Evolutionary conservation across 2,329 filamentous ascomycete genomes (phyloP).

Genomic region (Venturiaceae sp.): DNA sequence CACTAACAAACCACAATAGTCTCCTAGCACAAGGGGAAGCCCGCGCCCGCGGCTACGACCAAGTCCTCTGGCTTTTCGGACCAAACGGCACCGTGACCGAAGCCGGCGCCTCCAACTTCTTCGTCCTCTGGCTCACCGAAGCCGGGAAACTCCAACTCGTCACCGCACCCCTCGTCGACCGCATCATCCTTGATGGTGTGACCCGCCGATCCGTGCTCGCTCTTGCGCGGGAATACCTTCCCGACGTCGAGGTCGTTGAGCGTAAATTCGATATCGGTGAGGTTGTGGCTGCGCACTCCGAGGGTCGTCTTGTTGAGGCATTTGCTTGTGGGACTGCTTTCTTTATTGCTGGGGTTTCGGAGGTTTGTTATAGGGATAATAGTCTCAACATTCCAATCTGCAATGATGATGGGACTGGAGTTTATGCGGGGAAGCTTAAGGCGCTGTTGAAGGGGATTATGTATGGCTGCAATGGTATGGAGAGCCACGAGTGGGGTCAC

Average conservation of each 20-base stretch:
- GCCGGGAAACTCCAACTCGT: conserved; percentile 56
- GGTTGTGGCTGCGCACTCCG: conserved; percentile 58
- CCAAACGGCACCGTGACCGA: conserved; percentile 65
- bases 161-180: conserved; percentile 73
- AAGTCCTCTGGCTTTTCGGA: conserved; percentile 92
- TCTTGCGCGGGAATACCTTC: conserved; percentile 55
- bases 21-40: conserved; percentile 72
- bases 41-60: conserved; percentile 62
- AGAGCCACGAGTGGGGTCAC: conserved; percentile 36
- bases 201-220: conserved; percentile 75
- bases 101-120: conserved; percentile 88
- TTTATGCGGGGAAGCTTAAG: conserved; percentile 33
- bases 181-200: conserved; percentile 79
- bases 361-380: conserved; percentile 34
- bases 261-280: conserved; percentile 74
- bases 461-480: conserved; percentile 28
- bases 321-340: conserved; percentile 79
- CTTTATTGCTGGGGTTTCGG: conserved; percentile 36
- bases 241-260: conserved; percentile 63
- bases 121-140: conserved; percentile 66
- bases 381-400: conserved; percentile 31
- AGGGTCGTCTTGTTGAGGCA: conserved; percentile 72
- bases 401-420: conserved; percentile 27
- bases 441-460: conserved; percentile 39
- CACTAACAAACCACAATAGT: conserved; percentile 23